Evolutionary conservation across 1,139 yeast genomes (phyloP).

Genomic region (Komagataea norvegica): DNA sequence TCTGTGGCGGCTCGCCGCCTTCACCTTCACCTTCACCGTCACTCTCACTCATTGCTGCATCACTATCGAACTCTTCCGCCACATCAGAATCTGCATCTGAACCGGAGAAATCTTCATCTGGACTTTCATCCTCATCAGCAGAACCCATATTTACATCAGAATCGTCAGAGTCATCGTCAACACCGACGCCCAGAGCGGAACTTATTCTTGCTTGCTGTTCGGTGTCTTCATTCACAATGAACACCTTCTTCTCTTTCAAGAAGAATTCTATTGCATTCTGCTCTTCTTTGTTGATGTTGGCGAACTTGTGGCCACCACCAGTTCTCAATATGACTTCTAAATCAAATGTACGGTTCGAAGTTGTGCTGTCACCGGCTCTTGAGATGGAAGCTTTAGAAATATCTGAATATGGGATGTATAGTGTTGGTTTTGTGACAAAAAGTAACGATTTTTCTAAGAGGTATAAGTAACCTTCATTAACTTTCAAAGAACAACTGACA

Average conservation of each 20-base stretch:
- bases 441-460: slow-evolving; percentile 87
- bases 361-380: slow-evolving; percentile 77
- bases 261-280: slow-evolving; percentile 73
- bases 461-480: slow-evolving; percentile 89
- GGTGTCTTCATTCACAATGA: slow-evolving; percentile 84
- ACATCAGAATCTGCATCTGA: slow-evolving; percentile 54
- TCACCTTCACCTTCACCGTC: slow-evolving; percentile 21
- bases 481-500: slow-evolving; percentile 86
- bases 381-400: slow-evolving; percentile 75
- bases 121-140: slow-evolving; percentile 66
- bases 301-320: slow-evolving; percentile 73
- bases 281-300: slow-evolving; percentile 87
- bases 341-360: slow-evolving; percentile 89
- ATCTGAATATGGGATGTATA: slow-evolving; percentile 84
- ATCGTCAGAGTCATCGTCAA: slow-evolving; percentile 55
- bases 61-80: slow-evolving; percentile 32
- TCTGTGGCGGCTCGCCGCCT: slow-evolving; percentile 22
- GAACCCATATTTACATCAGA: slow-evolving; percentile 69
- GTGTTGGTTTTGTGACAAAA: slow-evolving; percentile 91
- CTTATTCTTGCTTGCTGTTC: slow-evolving; percentile 79
- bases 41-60: slow-evolving; percentile 39
- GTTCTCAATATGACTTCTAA: slow-evolving; percentile 70
- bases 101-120: slow-evolving; percentile 62
- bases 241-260: slow-evolving; percentile 71
- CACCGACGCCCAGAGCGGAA: slow-evolving; percentile 63